Percentiles rank a stretch among this genome's conserved stretches.
These are phyloP conservation scores for Apiospora hydei DNA, from an alignment of 2,329 filamentous ascomycete species.

Conservation along the genomic window DNA sequence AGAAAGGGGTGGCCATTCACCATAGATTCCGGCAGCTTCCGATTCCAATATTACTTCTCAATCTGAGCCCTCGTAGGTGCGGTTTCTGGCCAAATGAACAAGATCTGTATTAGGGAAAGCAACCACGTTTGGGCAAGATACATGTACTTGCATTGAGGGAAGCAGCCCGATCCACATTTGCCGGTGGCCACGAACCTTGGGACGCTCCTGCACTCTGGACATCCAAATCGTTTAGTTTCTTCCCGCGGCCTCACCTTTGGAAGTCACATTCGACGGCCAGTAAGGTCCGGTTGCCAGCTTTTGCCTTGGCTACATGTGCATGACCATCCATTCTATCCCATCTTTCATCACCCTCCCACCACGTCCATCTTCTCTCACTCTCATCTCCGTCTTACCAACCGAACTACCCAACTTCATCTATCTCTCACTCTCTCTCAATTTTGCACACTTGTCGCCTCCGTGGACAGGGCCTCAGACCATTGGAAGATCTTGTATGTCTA, in stretches of 20 bases:
- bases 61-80: neutral
- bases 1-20: neutral
- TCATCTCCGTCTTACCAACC: constrained; percentile 7
- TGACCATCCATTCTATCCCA: neutral
- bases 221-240: neutral
- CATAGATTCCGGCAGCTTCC: neutral
- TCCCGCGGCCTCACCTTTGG: neutral
- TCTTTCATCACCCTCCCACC: neutral
- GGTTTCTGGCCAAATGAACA: neutral
- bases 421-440: constrained; percentile 15
- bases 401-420: constrained; percentile 21
- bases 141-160: neutral
- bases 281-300: neutral
- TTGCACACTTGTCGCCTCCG: constrained; percentile 33
- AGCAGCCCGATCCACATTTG: neutral
- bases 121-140: neutral
- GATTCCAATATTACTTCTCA: neutral
- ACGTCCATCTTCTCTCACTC: constrained; percentile 19
- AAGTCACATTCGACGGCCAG: neutral
- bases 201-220: neutral
- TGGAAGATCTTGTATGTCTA: constrained; percentile 49
- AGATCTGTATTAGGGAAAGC: neutral
- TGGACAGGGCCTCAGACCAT: constrained; percentile 34
- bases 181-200: neutral
- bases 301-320: neutral